These are phyloP conservation scores for Beauveria bassiana DNA, from an alignment of 2,329 filamentous ascomycete species.

Conservation along the genomic window DNA sequence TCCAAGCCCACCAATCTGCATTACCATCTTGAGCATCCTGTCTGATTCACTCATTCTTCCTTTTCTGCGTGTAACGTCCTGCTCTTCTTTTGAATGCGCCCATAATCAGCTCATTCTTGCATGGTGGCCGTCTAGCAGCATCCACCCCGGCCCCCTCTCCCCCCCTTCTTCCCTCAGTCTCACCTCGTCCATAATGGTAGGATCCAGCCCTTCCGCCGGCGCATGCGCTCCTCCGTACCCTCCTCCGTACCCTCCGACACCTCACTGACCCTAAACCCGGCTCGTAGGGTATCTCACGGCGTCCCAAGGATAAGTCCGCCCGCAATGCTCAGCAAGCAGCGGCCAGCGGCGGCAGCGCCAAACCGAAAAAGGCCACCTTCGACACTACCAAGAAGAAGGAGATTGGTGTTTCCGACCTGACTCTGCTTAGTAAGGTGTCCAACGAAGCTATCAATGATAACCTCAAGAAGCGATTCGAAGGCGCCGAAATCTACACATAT, in stretches of 20 bases:
- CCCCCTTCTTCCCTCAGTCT: slow-evolving; percentile 3
- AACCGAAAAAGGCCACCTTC: slow-evolving; percentile 92
- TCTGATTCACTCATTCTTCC: neutral
- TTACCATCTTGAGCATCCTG: slow-evolving; percentile 2
- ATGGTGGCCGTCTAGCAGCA: slow-evolving; percentile 2
- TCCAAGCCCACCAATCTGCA: slow-evolving; percentile 8
- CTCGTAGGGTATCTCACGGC: slow-evolving; percentile 31
- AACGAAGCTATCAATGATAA: slow-evolving; percentile 99
- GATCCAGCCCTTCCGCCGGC: neutral
- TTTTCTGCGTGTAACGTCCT: neutral
- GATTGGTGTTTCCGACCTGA: slow-evolving; percentile 95
- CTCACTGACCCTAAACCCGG: neutral
- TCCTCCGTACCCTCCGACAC: neutral
- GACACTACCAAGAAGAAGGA: slow-evolving; percentile 98
- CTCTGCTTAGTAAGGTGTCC: slow-evolving; percentile 94
- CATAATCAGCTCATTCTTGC: neutral
- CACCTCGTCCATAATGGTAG: slow-evolving; percentile 9
- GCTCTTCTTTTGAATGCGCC: neutral
- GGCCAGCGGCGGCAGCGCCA: slow-evolving; percentile 38
- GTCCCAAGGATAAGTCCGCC: slow-evolving; percentile 33
- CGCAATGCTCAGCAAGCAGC: slow-evolving; percentile 32
- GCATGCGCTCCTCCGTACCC: neutral
- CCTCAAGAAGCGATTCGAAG: slow-evolving; percentile 94
- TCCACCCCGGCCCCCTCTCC: neutral
- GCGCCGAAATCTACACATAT: slow-evolving; percentile 98